Evolutionary conservation across 306 rosid genomes (phyloP).

Genomic region (Malus asiatica): DNA sequence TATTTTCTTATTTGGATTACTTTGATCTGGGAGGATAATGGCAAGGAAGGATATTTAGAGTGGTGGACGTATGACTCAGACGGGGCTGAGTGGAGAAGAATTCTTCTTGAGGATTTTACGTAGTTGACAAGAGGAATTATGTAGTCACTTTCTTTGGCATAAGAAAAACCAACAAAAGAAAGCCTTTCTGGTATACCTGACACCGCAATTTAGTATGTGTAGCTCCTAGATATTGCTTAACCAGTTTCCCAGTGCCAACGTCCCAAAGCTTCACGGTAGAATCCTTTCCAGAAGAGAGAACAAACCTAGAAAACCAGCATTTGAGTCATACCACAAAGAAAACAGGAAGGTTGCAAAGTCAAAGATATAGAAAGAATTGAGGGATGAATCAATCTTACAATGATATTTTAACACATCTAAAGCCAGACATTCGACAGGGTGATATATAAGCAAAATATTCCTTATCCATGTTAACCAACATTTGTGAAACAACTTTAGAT

Average conservation of each 20-base stretch:
- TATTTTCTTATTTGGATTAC: not conserved
- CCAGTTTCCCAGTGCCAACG: constrained; percentile 78
- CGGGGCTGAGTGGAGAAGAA: not conserved
- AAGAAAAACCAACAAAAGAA: not conserved
- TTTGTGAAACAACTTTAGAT: not conserved
- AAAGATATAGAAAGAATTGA: not conserved
- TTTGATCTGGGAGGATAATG: not conserved
- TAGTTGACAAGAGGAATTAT: not conserved
- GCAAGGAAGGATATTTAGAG: not conserved
- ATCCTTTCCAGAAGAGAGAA: constrained; percentile 92
- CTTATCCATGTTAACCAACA: not conserved
- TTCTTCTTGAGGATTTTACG: not conserved
- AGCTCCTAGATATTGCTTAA: constrained; percentile 80
- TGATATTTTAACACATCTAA: not conserved
- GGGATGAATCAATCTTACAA: not conserved
- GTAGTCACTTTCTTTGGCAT: not conserved
- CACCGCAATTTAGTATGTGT: constrained; percentile 63
- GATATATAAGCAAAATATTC: not conserved
- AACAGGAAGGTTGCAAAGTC: not conserved
- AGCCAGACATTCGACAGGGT: not conserved
- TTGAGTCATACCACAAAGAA: constrained; percentile 15
- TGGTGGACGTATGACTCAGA: not conserved
- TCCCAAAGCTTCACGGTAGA: constrained; percentile 86
- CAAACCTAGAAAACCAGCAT: constrained; percentile 44
- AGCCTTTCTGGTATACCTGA: constrained; percentile 44